These are phyloP conservation scores for Pseudocercospora cruenta DNA, from an alignment of 2,329 filamentous ascomycete genomes.

Conservation along the genomic window DNA sequence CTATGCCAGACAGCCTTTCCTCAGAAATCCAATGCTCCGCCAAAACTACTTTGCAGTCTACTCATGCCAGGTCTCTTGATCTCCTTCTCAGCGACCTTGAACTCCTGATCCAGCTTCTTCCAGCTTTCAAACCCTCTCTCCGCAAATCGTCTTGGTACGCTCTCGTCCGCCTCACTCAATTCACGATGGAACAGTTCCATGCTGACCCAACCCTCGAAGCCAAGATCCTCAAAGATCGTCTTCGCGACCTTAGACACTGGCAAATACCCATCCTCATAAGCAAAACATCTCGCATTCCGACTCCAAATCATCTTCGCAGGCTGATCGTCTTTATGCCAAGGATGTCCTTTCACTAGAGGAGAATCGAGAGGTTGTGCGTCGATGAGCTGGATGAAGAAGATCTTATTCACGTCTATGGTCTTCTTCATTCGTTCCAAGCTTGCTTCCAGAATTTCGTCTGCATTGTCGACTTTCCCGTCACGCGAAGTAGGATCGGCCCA, in stretches of 20 bases:
- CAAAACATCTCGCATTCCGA: constrained; percentile 72
- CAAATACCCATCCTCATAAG: constrained; percentile 66
- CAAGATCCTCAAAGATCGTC: constrained; percentile 64
- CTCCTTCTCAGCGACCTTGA: background rate
- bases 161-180: constrained; percentile 40
- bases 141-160: constrained; percentile 3
- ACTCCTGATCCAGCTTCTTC: constrained; percentile 13
- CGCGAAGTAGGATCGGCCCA: constrained; percentile 67
- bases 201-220: constrained; percentile 70
- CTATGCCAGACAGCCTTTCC: background rate
- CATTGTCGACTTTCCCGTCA: constrained; percentile 57
- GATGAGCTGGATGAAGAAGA: constrained; percentile 77
- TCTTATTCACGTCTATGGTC: constrained; percentile 62
- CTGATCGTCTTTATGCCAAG: constrained; percentile 61
- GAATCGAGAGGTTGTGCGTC: constrained; percentile 66
- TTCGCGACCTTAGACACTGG: constrained; percentile 64
- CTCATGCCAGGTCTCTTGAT: background rate
- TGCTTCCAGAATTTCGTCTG: constrained; percentile 56
- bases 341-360: constrained; percentile 61
- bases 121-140: constrained; percentile 15
- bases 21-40: background rate
- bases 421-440: constrained; percentile 60
- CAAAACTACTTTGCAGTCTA: background rate
- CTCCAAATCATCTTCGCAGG: constrained; percentile 75
- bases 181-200: constrained; percentile 64